Conservation (phyloP, 768 basidiomycete species). For the Chalciporus chontae region DNA sequence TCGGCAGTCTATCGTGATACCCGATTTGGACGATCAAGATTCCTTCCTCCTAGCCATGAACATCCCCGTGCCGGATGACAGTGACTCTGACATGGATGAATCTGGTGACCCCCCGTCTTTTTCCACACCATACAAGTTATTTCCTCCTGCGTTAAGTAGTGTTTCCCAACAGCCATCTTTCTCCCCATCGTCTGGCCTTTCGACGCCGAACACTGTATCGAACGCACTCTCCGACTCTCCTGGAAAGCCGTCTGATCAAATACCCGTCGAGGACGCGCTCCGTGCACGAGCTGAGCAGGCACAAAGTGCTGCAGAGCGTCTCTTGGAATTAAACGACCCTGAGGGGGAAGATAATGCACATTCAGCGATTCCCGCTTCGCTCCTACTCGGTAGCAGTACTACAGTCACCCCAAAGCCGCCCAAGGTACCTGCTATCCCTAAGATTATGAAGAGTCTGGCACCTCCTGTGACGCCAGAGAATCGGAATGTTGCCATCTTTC, state of each 20-base stretch:
- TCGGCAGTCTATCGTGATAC: conserved; percentile 43
- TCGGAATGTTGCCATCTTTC: conserved; percentile 56
- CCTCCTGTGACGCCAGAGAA: conserved; percentile 66
- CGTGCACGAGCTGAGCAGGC: conserved; percentile 89
- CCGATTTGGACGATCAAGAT: conserved; percentile 47
- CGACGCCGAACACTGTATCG: conserved; percentile 48
- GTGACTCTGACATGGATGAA: conserved; percentile 60
- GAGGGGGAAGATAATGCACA: conserved; percentile 57
- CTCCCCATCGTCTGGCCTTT: conserved; percentile 52
- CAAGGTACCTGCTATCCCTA: conserved; percentile 35
- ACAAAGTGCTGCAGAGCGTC: conserved; percentile 84
- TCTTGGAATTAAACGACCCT: conserved; percentile 82
- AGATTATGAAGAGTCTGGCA: conserved; percentile 26
- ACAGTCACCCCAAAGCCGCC: conserved; percentile 36
- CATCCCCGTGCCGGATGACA: conserved; percentile 74
- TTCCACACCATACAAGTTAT: conserved; percentile 58
- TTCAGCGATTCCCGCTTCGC: conserved; percentile 52
- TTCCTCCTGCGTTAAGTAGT: conserved; percentile 38
- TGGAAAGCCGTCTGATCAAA: conserved; percentile 39
- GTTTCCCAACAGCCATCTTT: conserved; percentile 45
- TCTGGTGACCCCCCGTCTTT: conserved; percentile 68
- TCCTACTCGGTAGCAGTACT: conserved; percentile 44
- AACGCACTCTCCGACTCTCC: conserved; percentile 59
- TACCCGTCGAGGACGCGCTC: conserved; percentile 78
- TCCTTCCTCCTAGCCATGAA: conserved; percentile 66